These are phyloP conservation scores for Stagonosporopsis cucurbitacearum DNA, from an alignment of 2,329 filamentous ascomycete species.

Conservation along the genomic window DNA sequence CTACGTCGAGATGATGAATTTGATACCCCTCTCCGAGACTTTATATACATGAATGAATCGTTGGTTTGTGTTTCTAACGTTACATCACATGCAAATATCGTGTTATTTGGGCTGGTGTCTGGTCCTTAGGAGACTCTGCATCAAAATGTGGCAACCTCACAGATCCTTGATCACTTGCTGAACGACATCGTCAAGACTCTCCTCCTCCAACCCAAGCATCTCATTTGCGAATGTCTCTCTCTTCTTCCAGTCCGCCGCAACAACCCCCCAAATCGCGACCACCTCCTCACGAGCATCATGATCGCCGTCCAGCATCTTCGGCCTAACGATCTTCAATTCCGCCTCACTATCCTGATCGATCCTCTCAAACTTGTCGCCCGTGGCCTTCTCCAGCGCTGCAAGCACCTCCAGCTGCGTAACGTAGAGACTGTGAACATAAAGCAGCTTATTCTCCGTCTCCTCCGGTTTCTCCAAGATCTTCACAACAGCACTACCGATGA, in stretches of 20 bases:
- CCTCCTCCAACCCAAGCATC: slow-evolving; percentile 40
- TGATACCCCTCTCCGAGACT: not conserved
- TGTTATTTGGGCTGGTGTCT: not conserved
- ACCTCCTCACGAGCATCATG: slow-evolving; percentile 41
- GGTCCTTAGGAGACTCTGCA: not conserved
- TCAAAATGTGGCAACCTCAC: not conserved
- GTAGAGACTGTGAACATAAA: slow-evolving; percentile 65
- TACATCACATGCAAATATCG: not conserved
- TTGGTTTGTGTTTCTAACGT: not conserved
- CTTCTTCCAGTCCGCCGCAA: slow-evolving; percentile 43
- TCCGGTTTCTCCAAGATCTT: slow-evolving; percentile 54
- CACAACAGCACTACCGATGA: slow-evolving; percentile 62
- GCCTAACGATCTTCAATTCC: slow-evolving; percentile 30
- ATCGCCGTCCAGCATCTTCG: slow-evolving; percentile 45
- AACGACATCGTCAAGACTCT: slow-evolving; percentile 42
- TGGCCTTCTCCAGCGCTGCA: slow-evolving; percentile 60
- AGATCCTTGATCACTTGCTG: slow-evolving; percentile 29
- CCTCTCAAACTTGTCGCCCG: slow-evolving; percentile 59
- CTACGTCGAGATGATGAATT: not conserved
- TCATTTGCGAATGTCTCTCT: slow-evolving; percentile 43
- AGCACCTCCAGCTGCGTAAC: slow-evolving; percentile 67
- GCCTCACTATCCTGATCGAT: slow-evolving; percentile 49
- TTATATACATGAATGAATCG: not conserved
- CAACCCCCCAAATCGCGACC: slow-evolving; percentile 44
- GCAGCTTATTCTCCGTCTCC: slow-evolving; percentile 63